phyloP scores from a whole-genome alignment of 2,329 filamentous ascomycete species.

The Dactylellina drechsleri region DNA sequence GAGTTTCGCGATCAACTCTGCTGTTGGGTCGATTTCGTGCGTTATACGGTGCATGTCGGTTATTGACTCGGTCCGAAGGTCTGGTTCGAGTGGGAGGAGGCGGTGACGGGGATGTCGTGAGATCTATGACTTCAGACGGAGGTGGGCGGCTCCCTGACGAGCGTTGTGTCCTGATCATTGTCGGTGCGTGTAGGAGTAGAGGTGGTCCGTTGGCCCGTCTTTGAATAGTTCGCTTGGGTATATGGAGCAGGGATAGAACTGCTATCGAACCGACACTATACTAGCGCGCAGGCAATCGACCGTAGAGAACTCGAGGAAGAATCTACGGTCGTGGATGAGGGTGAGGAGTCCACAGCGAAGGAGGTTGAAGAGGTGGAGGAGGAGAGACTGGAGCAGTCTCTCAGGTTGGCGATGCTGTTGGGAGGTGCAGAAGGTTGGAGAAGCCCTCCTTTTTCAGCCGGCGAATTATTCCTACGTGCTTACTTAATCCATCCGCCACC shows the following conservation, averaged over 20 bases:
- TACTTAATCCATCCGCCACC: not conserved
- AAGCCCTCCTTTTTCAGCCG: no score
- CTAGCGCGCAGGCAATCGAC: no score
- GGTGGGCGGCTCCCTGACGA: constrained; percentile 16
- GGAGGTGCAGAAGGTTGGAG: no score
- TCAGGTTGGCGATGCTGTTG: not conserved
- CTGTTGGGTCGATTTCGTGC: constrained; percentile 19
- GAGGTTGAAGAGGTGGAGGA: constrained; percentile 14
- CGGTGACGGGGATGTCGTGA: constrained; percentile 40
- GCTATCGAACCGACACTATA: no score
- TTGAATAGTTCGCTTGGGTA: no score
- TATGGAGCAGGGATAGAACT: no score
- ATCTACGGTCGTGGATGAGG: no score
- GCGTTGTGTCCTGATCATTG: constrained; percentile 37
- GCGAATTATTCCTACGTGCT: not conserved
- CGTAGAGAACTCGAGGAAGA: no score
- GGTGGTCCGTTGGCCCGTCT: constrained; percentile 8
- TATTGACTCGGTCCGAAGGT: constrained; percentile 1
- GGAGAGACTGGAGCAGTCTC: constrained; percentile 16
- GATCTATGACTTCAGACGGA: constrained; percentile 39
- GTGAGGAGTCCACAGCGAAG: not conserved
- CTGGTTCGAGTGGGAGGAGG: constrained; percentile 40
- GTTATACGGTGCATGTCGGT: constrained; percentile 35
- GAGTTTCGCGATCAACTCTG: constrained; percentile 7
- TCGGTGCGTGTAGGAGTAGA: constrained; percentile 15